phyloP scores from a whole-genome alignment of 2,329 filamentous ascomycete genomes.

The Ceratocystiopsis sp. region DNA sequence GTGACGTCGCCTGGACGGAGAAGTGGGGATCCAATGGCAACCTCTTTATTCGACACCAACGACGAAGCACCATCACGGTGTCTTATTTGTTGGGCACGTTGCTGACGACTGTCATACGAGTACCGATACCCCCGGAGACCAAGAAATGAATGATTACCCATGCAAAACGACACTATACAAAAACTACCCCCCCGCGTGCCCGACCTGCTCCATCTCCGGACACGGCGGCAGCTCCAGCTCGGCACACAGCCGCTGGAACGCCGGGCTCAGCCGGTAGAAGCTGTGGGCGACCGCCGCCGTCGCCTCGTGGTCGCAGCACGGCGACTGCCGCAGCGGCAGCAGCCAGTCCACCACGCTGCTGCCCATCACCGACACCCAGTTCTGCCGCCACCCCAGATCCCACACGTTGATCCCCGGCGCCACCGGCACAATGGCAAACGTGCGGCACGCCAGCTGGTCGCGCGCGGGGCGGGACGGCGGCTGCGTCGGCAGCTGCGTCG shows the following conservation, averaged over 20 bases:
- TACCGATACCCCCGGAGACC: too few relatives aligned
- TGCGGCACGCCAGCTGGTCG: constrained; percentile 36
- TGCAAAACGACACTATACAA: too few relatives aligned
- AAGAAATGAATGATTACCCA: too few relatives aligned
- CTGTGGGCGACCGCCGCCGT: constrained; percentile 26
- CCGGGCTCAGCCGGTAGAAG: constrained; percentile 49
- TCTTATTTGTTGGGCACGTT: too few relatives aligned
- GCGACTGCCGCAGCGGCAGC: constrained; percentile 57
- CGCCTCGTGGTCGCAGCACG: constrained; percentile 52
- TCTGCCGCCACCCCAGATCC: constrained; percentile 52
- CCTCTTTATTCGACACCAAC: too few relatives aligned
- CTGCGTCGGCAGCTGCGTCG: too few relatives aligned
- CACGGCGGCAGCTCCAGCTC: neutral
- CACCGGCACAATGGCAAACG: constrained; percentile 65
- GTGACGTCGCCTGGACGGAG: too few relatives aligned
- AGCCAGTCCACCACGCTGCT: constrained; percentile 57
- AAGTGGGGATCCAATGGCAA: too few relatives aligned
- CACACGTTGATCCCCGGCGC: constrained; percentile 68
- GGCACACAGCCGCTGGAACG: constrained; percentile 24
- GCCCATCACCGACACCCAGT: constrained; percentile 72
- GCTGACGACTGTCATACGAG: too few relatives aligned
- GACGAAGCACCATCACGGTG: too few relatives aligned
- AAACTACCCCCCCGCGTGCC: neutral
- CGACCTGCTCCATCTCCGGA: constrained; percentile 2
- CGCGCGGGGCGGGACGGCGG: constrained; percentile 12